phyloP scores from a whole-genome alignment of 148 eudicot species.

The Amaranthus palmeri region DNA sequence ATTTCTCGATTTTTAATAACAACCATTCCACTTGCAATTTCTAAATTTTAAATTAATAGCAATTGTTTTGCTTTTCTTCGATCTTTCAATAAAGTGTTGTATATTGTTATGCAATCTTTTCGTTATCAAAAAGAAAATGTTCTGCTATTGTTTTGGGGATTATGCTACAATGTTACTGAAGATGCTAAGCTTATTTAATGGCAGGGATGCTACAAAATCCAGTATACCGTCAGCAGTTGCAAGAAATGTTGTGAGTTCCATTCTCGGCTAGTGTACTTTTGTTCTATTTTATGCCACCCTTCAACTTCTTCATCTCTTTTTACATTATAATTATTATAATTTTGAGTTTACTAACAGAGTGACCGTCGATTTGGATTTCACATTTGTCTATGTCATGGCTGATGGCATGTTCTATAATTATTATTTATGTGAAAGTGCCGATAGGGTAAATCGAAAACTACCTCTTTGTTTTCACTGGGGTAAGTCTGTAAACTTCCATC shows the following conservation, averaged over 20 bases:
- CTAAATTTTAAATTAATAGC: background rate
- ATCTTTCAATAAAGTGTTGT: background rate
- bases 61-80: background rate
- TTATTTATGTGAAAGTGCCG: too few relatives aligned
- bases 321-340: too few relatives aligned
- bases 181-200: constrained; percentile 4
- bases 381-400: background rate
- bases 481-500: too few relatives aligned
- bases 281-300: background rate
- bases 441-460: too few relatives aligned
- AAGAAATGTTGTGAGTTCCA: constrained; percentile 83
- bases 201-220: constrained; percentile 99
- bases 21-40: background rate
- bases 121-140: background rate
- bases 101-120: too few relatives aligned
- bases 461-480: too few relatives aligned
- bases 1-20: too few relatives aligned
- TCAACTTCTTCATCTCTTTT: too few relatives aligned
- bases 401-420: background rate
- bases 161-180: constrained; percentile 7
- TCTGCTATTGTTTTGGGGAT: background rate
- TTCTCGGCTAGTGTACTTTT: background rate
- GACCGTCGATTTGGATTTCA: background rate
- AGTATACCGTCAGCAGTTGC: constrained; percentile 77
- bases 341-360: background rate